Conservation (phyloP, 768 basidiomycete genomes). For the Boletus rubroflammeus region DNA sequence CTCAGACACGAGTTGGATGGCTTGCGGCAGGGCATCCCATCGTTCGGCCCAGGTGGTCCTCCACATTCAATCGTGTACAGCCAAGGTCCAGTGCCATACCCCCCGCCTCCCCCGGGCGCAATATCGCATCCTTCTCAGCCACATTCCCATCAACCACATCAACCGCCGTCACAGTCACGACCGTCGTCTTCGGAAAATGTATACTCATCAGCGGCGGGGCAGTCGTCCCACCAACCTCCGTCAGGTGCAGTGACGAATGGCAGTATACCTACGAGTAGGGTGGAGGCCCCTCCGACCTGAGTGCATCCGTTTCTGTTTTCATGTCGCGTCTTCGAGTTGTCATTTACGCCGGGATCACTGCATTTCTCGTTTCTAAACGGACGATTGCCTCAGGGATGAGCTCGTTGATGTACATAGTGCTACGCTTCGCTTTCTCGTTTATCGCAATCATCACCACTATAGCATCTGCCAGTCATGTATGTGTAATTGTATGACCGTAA, state of each 20-base stretch:
- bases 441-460: slow-evolving; percentile 15
- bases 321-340: slow-evolving; percentile 10
- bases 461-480: slow-evolving; percentile 14
- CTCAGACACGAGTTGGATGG: slow-evolving; percentile 71
- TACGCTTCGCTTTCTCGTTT: slow-evolving; percentile 8
- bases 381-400: slow-evolving; percentile 21
- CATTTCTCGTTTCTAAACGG: slow-evolving; percentile 24
- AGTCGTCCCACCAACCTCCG: slow-evolving; percentile 28
- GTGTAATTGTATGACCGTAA: slow-evolving; percentile 11
- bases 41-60: slow-evolving; percentile 48
- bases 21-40: slow-evolving; percentile 54
- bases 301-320: slow-evolving; percentile 1
- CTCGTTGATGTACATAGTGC: slow-evolving; percentile 31
- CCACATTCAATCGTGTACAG: slow-evolving; percentile 50
- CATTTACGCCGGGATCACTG: slow-evolving; percentile 21
- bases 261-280: slow-evolving; percentile 37
- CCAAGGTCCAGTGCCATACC: slow-evolving; percentile 46
- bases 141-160: slow-evolving; percentile 34
- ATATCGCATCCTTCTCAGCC: slow-evolving; percentile 41
- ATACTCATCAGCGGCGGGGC: slow-evolving; percentile 42
- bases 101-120: slow-evolving; percentile 43
- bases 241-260: slow-evolving; percentile 38
- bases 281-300: slow-evolving; percentile 42
- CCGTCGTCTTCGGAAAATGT: slow-evolving; percentile 62
- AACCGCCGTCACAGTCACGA: slow-evolving; percentile 42